A percentile compares a stretch with the other conserved stretches of the same genome.
Conservation (phyloP, 805 yeast genomes). For the Wickerhamomyces silvicola region DNA sequence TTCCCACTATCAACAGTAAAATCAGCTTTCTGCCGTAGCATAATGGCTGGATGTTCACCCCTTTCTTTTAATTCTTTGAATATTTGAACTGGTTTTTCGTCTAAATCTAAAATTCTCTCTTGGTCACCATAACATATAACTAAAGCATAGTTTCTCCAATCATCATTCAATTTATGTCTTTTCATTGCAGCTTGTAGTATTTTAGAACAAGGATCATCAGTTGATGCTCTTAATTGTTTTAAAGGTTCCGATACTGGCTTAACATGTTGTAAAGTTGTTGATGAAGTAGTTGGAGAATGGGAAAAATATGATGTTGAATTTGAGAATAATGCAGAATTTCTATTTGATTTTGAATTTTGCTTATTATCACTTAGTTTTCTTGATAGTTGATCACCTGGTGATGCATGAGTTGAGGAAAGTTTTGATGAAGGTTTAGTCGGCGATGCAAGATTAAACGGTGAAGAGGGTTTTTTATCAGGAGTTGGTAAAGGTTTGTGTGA, state of each 20-base stretch:
- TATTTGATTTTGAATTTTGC: slow-evolving; percentile 6
- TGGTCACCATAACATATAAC: slow-evolving; percentile 89
- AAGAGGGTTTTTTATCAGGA: slow-evolving; percentile 18
- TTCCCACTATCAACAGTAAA: slow-evolving; percentile 26
- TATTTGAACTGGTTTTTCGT: slow-evolving; percentile 82
- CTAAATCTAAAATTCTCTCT: slow-evolving; percentile 73
- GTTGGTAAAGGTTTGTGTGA: slow-evolving; percentile 18
- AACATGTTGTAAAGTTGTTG: slow-evolving; percentile 6
- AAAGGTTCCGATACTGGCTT: slow-evolving; percentile 52
- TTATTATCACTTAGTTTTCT: slow-evolving; percentile 4
- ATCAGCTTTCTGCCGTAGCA: slow-evolving; percentile 80
- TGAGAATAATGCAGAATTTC: slow-evolving; percentile 9
- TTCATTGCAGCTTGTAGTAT: slow-evolving; percentile 85
- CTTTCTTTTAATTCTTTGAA: slow-evolving; percentile 79
- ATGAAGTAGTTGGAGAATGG: slow-evolving; percentile 15
- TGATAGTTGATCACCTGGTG: slow-evolving; percentile 2
- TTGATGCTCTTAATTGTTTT: slow-evolving; percentile 76
- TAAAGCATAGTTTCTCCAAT: slow-evolving; percentile 83
- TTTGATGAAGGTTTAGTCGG: slow-evolving; percentile 16
- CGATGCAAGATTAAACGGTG: slow-evolving; percentile 25
- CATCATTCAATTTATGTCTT: slow-evolving; percentile 71
- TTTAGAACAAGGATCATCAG: slow-evolving; percentile 87
- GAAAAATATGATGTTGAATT: slow-evolving; percentile 2
- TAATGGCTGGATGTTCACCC: slow-evolving; percentile 85
- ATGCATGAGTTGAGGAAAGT: slow-evolving; percentile 6